phyloP scores from a whole-genome alignment of 768 basidiomycete genomes.

The Terana coerulea region DNA sequence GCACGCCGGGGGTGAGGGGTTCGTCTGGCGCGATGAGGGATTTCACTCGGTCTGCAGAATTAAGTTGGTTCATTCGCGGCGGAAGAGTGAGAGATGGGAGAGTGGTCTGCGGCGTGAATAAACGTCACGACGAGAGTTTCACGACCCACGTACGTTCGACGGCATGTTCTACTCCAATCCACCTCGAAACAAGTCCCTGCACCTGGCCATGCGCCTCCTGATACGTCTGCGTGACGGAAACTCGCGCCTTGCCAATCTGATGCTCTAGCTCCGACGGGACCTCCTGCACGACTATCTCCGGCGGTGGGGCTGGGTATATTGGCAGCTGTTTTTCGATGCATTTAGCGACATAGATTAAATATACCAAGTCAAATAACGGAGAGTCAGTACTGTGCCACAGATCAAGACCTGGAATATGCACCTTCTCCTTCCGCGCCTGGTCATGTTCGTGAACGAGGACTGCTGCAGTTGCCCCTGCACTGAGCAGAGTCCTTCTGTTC shows the following conservation, averaged over 20 bases:
- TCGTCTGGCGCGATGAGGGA: conserved; percentile 73
- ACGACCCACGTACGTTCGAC: conserved; percentile 67
- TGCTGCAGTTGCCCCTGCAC: neutral
- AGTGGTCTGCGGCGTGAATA: neutral
- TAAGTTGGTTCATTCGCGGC: too few species aligned
- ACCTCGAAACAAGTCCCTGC: conserved; percentile 68
- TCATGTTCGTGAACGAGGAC: conserved; percentile 7
- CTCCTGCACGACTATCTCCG: conserved; percentile 60
- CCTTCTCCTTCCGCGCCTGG: neutral
- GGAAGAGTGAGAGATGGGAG: neutral
- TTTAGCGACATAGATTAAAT: too few species aligned
- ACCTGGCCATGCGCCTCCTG: conserved; percentile 58
- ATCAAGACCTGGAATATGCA: too few species aligned
- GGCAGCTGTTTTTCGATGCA: neutral
- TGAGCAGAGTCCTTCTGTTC: neutral
- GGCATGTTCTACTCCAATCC: conserved; percentile 83
- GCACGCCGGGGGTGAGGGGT: conserved; percentile 79
- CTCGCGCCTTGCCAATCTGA: conserved; percentile 69
- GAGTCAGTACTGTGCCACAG: too few species aligned
- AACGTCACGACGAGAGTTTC: too few species aligned
- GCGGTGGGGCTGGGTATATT: neutral
- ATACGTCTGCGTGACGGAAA: conserved; percentile 53
- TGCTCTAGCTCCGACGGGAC: conserved; percentile 70
- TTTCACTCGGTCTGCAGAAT: conserved; percentile 69
- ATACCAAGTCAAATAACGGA: too few species aligned